Conservation (phyloP, 1,139 yeast genomes). For the Diutina ranongensis region DNA sequence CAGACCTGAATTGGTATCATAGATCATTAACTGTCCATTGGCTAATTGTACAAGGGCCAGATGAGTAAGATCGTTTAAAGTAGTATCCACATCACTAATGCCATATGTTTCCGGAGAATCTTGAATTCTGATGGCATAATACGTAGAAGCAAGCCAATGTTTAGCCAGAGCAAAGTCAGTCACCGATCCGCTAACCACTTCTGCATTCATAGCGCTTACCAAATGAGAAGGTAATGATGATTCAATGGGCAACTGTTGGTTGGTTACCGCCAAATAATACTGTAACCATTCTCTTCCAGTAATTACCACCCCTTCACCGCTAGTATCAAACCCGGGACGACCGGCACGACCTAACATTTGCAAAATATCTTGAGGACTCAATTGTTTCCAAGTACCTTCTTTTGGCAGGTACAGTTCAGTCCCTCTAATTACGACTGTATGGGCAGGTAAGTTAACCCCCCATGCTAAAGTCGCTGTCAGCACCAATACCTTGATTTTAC, state of each 20-base stretch:
- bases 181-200: conserved; percentile 65
- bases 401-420: conserved; percentile 92
- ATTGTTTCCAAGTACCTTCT: conserved; percentile 75
- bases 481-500: conserved; percentile 78
- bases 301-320: conserved; percentile 90
- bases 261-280: conserved; percentile 77
- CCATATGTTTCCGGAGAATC: not conserved
- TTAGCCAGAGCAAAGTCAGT: conserved; percentile 53
- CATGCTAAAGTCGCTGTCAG: conserved; percentile 96
- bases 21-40: conserved; percentile 37
- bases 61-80: not conserved
- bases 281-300: conserved; percentile 81
- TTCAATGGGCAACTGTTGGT: conserved; percentile 88
- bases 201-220: conserved; percentile 78
- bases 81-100: not conserved
- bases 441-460: conserved; percentile 97
- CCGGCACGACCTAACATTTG: conserved; percentile 99
- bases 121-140: conserved; percentile 52
- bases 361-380: conserved; percentile 86
- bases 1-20: conserved; percentile 36
- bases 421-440: conserved; percentile 89
- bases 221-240: conserved; percentile 67
- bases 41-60: not conserved
- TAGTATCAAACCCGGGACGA: conserved; percentile 83
- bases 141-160: conserved; percentile 71